Conservation (phyloP, 176 grass and related monocot genomes). For the Alopecurus myosuroides region DNA sequence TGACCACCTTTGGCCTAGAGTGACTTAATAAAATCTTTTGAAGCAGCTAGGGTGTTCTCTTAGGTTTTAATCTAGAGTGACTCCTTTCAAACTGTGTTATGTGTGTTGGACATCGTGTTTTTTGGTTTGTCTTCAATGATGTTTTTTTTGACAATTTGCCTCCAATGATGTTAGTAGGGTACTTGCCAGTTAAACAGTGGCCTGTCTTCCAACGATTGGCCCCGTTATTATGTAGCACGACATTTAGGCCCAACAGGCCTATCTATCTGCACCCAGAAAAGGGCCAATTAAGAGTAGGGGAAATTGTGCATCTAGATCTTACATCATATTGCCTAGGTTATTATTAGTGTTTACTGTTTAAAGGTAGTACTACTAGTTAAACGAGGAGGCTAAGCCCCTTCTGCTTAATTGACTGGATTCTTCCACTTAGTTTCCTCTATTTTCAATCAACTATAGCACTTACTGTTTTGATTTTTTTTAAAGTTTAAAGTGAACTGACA, state of each 20-base stretch:
- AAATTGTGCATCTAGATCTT: conserved; percentile 6
- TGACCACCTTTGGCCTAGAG: no score
- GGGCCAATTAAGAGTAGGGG: not conserved
- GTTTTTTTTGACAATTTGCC: not conserved
- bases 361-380: not conserved
- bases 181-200: not conserved
- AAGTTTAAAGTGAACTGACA: not conserved
- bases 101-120: not conserved
- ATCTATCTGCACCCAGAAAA: not conserved
- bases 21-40: not conserved
- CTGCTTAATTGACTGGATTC: not conserved
- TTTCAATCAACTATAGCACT: not conserved
- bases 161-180: not conserved
- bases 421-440: not conserved
- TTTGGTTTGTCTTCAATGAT: not conserved
- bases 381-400: not conserved
- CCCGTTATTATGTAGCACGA: not conserved
- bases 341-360: not conserved
- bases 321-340: not conserved
- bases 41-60: not conserved
- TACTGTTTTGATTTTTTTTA: not conserved
- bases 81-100: not conserved
- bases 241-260: not conserved
- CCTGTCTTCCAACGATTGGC: not conserved
- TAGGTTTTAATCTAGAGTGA: not conserved